Conservation (phyloP, 2,329 filamentous ascomycete species). For the Metarhizium guizhouense region DNA sequence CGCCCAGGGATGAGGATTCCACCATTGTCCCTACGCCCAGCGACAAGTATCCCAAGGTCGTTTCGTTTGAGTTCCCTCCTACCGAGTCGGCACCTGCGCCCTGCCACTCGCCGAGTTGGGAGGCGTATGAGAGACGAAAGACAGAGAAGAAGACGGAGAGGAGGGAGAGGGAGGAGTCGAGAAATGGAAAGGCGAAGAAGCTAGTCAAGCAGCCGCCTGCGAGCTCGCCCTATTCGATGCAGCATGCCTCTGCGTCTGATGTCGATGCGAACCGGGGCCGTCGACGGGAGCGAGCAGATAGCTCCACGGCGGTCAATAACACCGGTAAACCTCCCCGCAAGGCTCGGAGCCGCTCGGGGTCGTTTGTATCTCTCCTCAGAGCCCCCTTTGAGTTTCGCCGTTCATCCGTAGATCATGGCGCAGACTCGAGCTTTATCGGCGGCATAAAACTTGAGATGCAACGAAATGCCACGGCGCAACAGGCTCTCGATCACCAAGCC, state of each 20-base stretch:
- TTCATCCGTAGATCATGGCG: constrained; percentile 21
- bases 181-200: constrained; percentile 14
- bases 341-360: constrained; percentile 25
- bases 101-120: constrained; percentile 56
- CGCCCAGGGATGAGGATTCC: background rate
- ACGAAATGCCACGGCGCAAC: constrained; percentile 23
- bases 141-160: constrained; percentile 40
- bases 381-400: constrained; percentile 25
- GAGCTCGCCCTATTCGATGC: constrained; percentile 9
- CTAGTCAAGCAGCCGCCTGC: constrained; percentile 23
- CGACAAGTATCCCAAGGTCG: constrained; percentile 19
- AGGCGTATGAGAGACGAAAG: constrained; percentile 44
- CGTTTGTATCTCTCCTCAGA: constrained; percentile 26
- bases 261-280: constrained; percentile 7
- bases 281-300: constrained; percentile 6
- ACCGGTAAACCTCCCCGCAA: constrained; percentile 13
- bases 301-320: constrained; percentile 5
- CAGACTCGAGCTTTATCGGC: constrained; percentile 29
- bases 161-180: constrained; percentile 18
- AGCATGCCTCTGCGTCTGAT: constrained; percentile 7
- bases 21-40: constrained; percentile 7
- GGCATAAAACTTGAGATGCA: constrained; percentile 32
- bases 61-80: constrained; percentile 22
- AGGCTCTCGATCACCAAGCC: constrained; percentile 16
- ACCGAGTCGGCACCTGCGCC: constrained; percentile 29